Evolutionary conservation across 768 basidiomycete species (phyloP).

Genomic region (Mycena vulgaris): DNA sequence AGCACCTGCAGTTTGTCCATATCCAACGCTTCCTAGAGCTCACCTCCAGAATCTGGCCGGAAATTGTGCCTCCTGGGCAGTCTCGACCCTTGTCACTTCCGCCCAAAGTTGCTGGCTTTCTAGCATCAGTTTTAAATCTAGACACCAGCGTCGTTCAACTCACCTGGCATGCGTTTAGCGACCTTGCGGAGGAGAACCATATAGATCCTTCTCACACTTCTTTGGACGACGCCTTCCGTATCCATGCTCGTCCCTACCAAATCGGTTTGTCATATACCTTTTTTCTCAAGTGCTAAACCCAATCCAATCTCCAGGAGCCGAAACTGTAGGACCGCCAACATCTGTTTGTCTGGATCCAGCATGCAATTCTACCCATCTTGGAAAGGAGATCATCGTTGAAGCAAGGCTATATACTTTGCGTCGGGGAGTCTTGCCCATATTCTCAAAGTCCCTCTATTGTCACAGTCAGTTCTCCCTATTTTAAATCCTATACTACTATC

Average conservation of each 20-base stretch:
- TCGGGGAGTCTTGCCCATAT: no score
- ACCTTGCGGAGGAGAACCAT: not conserved
- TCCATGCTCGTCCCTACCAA: not conserved
- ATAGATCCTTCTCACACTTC: not conserved
- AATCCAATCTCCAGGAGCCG: not conserved
- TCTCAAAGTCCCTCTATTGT: slow-evolving; percentile 19
- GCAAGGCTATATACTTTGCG: no score
- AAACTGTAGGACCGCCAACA: not conserved
- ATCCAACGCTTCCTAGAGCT: slow-evolving; percentile 17
- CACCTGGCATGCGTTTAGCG: slow-evolving; percentile 12
- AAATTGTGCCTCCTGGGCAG: not conserved
- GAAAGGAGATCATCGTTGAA: no score
- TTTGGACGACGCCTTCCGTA: slow-evolving; percentile 15
- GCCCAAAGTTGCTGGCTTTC: not conserved
- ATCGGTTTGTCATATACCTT: not conserved
- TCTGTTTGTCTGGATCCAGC: not conserved
- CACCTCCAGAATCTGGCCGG: slow-evolving; percentile 4
- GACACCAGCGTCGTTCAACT: not conserved
- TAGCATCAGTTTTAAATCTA: not conserved
- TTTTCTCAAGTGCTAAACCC: not conserved
- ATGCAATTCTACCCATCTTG: slow-evolving; percentile 18
- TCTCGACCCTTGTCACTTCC: not conserved
- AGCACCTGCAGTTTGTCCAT: slow-evolving; percentile 4
- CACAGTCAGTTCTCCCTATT: not conserved
- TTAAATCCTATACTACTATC: no score